Evolutionary conservation across 2,329 filamentous ascomycete genomes (phyloP), one percentile per base, ranked within the genome.

Genomic region (Ciborinia camelliae): DNA sequence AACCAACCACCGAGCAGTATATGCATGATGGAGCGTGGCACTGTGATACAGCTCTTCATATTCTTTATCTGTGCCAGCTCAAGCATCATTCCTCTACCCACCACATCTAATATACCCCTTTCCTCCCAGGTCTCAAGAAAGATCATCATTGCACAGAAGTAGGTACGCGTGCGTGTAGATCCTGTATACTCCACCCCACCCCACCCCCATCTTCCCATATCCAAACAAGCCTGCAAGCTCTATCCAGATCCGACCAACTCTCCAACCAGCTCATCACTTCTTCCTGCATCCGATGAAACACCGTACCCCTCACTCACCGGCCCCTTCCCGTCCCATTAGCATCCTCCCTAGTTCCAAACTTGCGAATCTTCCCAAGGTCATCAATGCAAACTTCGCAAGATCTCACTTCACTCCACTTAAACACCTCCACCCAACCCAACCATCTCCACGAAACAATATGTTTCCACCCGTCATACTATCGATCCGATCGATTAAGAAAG

Each of bases 401-500:
- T 35, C 28, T 41, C 47, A 23, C 15, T 14, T 26, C 26, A n/a
- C 26, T 57, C 53, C 41, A 47, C 30, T 47, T 37, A 59, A 32
- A 45, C 9, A 23, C 30, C 28, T 59, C 41, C 28, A 47, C n/a
- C 14, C 30, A 47, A 18, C 7, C 26, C 55, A 28, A 35, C 55
- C 41, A 28, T 30, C 55, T 59, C 41, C 28, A 59, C 30, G 41
- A 59, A 47, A 59, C 41, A 59, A 26, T 47, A 35, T 47, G 35
- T 47, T 47, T n/a, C 55, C 55, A 28, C 41, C 41, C 41, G 8
- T 58, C 28, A 45, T 20, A 58, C 12, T n/a, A 41, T 45, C 41
- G 55, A 58, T 58, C 55, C 55, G 55, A 58, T 58, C 39, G 28
- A 58, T 58, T 39, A 58, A 57, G 55, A 23, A 43, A 23, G 20